Base-by-base conservation (phyloP, 352 stramenopile genomes). In the Phytopythium vexans region DNA sequence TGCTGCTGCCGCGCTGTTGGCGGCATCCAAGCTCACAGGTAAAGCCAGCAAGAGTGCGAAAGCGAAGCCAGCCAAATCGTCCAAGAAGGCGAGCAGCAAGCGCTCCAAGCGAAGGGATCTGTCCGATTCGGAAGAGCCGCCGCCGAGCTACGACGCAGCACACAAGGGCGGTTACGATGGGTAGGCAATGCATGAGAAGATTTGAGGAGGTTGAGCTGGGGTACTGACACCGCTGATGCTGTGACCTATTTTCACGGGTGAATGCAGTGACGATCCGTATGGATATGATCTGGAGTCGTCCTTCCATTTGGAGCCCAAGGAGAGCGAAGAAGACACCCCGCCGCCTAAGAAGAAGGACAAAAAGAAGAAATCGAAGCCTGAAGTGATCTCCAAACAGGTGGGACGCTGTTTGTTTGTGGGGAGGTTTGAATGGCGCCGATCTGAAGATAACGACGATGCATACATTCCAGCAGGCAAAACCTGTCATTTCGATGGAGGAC, bases 251-350 rank as follows among this genome's bases (percentile, higher is more conserved):
- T 39, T 48, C 12, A 37, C 9, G 12, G 11, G 7, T 41, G 10
- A 9, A 49, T 8, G 4, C 50, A 90, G 78, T 33, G 57, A 62
- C 39, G 83, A 93, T 60, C 83, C 83, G 33, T 93, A 91, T 41
- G 70, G 70, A 12, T 93, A 91, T 64, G 78, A 91, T 21, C 71
- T 93, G 45, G 70, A 60, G 41, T 50, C 66, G 10, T 60, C 70
- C 6, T 66, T 68, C 31, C 60, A 74, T 52, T 44, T 54, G 2
- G 27, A 41, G 6, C 55, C 41, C n/a, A 52, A 62, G 39, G 57
- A 74, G 8, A 54, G 77, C 4, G 49, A 73, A 1, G 54, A 74
- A 0, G 56, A 58, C 5, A 36, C 43, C 10, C 41, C 34, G 34
- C 52, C 51, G 10, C 63, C 51, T 32, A 62, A 52, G 37, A 69